These are phyloP conservation scores for Bryoerythrophyllum caledonicum DNA, from an alignment of 225 moss, liverwort and hornwort genomes.

Conservation along the genomic window DNA sequence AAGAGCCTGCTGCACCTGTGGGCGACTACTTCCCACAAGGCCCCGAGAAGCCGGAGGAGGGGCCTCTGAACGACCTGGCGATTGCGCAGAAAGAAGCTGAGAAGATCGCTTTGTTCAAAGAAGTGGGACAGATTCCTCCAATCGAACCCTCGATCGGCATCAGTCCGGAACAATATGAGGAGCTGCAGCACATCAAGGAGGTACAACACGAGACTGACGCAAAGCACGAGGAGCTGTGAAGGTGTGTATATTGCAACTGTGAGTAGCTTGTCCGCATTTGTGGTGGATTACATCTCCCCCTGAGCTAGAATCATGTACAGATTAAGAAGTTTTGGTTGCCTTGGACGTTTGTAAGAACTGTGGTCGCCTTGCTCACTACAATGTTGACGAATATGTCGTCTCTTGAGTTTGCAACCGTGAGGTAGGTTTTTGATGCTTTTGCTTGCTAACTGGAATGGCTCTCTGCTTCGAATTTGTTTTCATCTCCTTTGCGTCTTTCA, in stretches of 20 bases:
- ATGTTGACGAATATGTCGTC: background rate
- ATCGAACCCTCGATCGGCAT: conserved; percentile 39
- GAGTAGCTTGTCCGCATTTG: conserved; percentile 23
- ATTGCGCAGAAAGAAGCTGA: conserved; percentile 41
- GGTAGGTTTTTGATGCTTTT: no score
- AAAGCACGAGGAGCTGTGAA: conserved; percentile 30
- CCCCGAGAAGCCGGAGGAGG: conserved; percentile 39
- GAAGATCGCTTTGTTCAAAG: conserved; percentile 39
- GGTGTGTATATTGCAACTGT: background rate
- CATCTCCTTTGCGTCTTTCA: no score
- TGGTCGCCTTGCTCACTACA: background rate
- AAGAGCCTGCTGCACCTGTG: conserved; percentile 12
- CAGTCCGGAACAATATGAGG: conserved; percentile 37
- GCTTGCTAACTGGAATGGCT: no score
- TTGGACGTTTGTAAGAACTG: background rate
- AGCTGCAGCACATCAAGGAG: conserved; percentile 26
- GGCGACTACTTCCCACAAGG: conserved; percentile 22
- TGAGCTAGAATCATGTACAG: conserved; percentile 23
- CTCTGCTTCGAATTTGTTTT: no score
- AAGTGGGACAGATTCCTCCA: conserved; percentile 32
- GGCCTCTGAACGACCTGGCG: conserved; percentile 28
- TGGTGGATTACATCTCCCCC: background rate
- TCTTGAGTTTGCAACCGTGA: background rate
- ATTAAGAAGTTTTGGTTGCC: background rate
- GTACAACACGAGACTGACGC: background rate